Percentiles rank a stretch among this genome's conserved stretches.
Conservation (phyloP, 108 stramenopile genomes). For the Stephanodiscus minutulus region DNA sequence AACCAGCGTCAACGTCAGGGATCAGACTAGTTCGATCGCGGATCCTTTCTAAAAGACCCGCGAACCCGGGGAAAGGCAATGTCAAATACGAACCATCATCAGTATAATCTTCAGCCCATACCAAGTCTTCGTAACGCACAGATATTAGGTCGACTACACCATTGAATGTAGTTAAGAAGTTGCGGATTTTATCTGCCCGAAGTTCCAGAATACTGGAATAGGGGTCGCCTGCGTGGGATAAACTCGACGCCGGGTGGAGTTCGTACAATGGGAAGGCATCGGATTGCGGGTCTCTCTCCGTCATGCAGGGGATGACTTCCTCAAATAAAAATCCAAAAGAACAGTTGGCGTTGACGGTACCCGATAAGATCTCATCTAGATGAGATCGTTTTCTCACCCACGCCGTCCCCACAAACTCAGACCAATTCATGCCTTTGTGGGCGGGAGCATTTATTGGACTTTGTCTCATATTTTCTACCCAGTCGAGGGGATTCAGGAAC, state of each 20-base stretch:
- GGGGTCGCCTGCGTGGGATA: constrained; percentile 8
- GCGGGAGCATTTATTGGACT: constrained; percentile 59
- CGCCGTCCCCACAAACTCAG: constrained; percentile 50
- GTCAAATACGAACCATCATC: constrained; percentile 29
- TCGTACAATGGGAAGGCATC: constrained; percentile 50
- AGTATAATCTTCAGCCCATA: constrained; percentile 28
- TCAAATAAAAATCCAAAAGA: constrained; percentile 49
- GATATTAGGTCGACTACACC: constrained; percentile 37
- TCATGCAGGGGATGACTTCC: constrained; percentile 47
- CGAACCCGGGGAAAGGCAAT: constrained; percentile 39
- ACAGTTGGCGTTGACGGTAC: constrained; percentile 28
- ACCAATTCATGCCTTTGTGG: constrained; percentile 48
- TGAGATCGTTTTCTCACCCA: constrained; percentile 58
- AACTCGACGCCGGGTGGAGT: constrained; percentile 21
- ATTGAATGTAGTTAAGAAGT: constrained; percentile 40
- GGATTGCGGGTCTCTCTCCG: constrained; percentile 39
- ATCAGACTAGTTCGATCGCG: constrained; percentile 47
- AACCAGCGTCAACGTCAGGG: constrained; percentile 41
- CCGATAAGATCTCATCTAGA: constrained; percentile 37
- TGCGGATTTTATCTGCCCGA: constrained; percentile 59
- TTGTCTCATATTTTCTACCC: constrained; percentile 61
- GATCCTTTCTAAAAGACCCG: constrained; percentile 47
- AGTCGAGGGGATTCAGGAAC: constrained; percentile 53
- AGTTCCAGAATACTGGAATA: constrained; percentile 49
- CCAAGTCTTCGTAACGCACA: constrained; percentile 54